Evolutionary conservation across 345 rosid species (phyloP), one percentile per base, ranked within the genome.

Genomic region (Pistacia vera): DNA sequence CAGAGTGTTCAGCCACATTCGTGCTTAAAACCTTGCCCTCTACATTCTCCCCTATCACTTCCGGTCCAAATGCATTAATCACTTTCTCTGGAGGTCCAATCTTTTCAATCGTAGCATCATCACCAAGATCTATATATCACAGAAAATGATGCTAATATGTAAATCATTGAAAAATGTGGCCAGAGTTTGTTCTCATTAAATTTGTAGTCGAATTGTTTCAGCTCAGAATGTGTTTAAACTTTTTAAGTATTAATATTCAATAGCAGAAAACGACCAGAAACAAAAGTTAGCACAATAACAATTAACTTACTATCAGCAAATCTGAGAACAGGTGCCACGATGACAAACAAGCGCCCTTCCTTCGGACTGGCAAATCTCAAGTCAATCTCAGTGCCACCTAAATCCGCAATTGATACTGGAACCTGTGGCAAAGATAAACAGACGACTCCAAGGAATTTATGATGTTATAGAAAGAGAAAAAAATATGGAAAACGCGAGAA

Each of bases 361-460:
- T 93, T 93, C 51, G 95, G 77, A 82, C 77, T 91, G 72, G 87
- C 90, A 79, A 95, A 95, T 88, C 98, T 89, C 79, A 95, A 79
- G 78, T 93, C 98, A 77, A 95, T 93, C 91, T 95, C 98, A 0
- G 97, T 95, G 62, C 98, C 98, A 64, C 97, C 98, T 49, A 95
- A 89, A 85, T 95, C 98, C 16, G 98, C 97, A 25, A 95, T 95
- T 5, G 98, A 95, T 57, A 95, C 97, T 0, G 98, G 98, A 76
- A 93, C 97, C 98, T 93, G 86, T 67, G 52, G 54, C 54, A 64
- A 18, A 63, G 69, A 76, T 16, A 78, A 56, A 69, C 22, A 61
- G 55, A 56, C 11, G 20, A 66, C 55, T 38, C 30, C 17, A 30
- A 11, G 54, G 33, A 41, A 55, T 57, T 8, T 4, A 63, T 67